phyloP scores from a whole-genome alignment of 139 green algal genomes.

The Ettlia oleoabundans region DNA sequence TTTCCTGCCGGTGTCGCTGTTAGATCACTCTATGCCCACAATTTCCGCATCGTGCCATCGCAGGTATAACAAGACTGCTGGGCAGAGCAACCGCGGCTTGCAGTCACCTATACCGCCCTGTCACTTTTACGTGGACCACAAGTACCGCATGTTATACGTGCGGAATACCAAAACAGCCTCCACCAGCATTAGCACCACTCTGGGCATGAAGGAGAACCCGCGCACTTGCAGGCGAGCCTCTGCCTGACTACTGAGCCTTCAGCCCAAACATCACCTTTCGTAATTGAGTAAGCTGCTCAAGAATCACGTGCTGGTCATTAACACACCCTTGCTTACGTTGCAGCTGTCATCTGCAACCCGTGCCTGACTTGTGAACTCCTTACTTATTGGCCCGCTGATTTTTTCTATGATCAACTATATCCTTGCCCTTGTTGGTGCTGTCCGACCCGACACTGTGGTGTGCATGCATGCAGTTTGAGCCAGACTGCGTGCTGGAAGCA shows the following conservation, averaged over 20 bases:
- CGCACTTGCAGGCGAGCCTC: too few species aligned
- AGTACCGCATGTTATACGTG: not conserved
- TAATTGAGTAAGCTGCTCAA: constrained; percentile 12
- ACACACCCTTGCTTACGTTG: too few species aligned
- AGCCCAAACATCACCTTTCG: too few species aligned
- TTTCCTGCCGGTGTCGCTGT: not conserved
- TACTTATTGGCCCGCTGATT: not conserved
- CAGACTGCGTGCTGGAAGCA: not conserved
- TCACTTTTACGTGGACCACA: constrained; percentile 29
- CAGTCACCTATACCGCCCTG: constrained; percentile 24
- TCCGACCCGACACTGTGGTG: too few species aligned
- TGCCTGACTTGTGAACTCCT: too few species aligned
- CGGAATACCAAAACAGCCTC: constrained; percentile 10
- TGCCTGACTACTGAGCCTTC: too few species aligned
- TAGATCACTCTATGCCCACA: too few species aligned
- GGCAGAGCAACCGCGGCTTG: constrained; percentile 12
- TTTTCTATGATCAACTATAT: too few species aligned
- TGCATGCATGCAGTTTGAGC: not conserved
- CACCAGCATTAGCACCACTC: not conserved
- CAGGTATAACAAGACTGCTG: constrained; percentile 9
- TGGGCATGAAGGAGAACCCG: constrained; percentile 34
- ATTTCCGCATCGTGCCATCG: too few species aligned
- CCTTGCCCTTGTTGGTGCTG: too few species aligned
- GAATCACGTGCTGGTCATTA: too few species aligned
- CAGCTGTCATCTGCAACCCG: too few species aligned